Evolutionary conservation across 768 basidiomycete genomes (phyloP).

Genomic region (Glaciozyma martinii): DNA sequence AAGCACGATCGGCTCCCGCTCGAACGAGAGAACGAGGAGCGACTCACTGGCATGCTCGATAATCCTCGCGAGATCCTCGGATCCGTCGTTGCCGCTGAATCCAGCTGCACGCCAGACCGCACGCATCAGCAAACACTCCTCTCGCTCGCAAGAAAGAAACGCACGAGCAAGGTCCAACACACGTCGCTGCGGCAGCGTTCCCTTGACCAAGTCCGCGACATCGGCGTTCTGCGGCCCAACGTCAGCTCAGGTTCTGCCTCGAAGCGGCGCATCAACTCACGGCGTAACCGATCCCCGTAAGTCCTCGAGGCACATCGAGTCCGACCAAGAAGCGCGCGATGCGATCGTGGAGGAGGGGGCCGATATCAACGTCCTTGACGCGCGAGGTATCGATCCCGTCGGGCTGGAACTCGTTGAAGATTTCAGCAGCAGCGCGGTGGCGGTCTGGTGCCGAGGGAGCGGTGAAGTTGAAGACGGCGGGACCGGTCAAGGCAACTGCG

Average conservation of each 20-base stretch:
- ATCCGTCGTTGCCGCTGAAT: slow-evolving; percentile 24
- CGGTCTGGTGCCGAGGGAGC: slow-evolving; percentile 85
- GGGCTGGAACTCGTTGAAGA: slow-evolving; percentile 66
- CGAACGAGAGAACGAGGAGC: background rate
- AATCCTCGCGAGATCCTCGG: slow-evolving; percentile 20
- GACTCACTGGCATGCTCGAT: slow-evolving; percentile 19
- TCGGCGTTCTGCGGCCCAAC: background rate
- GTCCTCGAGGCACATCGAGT: slow-evolving; percentile 73
- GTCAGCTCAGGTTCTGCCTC: background rate
- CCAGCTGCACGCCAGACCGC: slow-evolving; percentile 3
- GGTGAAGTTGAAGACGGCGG: slow-evolving; percentile 94
- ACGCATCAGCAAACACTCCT: background rate
- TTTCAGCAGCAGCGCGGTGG: slow-evolving; percentile 76
- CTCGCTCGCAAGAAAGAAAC: slow-evolving; percentile 35
- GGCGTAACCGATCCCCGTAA: slow-evolving; percentile 63
- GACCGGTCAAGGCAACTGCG: slow-evolving; percentile 79
- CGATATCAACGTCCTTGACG: slow-evolving; percentile 70
- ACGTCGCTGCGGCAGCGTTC: slow-evolving; percentile 81
- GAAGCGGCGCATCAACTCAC: slow-evolving; percentile 35
- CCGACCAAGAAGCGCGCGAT: slow-evolving; percentile 80
- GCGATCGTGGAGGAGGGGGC: slow-evolving; percentile 67
- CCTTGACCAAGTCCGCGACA: slow-evolving; percentile 55
- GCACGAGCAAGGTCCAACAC: slow-evolving; percentile 89
- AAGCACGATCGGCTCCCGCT: too few relatives aligned
- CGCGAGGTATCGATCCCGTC: slow-evolving; percentile 45